phyloP scores from a whole-genome alignment of 805 yeast species.

The Spathaspora boniae region DNA sequence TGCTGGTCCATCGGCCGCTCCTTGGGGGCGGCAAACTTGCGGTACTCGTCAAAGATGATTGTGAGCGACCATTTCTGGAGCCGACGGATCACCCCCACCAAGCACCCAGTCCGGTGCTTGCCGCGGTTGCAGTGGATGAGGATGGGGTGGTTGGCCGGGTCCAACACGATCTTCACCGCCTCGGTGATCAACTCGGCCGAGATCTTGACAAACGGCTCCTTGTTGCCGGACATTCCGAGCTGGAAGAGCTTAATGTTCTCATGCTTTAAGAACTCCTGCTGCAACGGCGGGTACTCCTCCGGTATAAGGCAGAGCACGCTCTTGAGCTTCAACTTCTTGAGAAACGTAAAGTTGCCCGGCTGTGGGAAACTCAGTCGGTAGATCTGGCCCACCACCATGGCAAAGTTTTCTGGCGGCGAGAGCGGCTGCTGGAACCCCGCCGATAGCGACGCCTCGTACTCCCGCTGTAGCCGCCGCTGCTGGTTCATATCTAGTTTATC shows the following conservation, averaged over 20 bases:
- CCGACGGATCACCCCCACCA: slow-evolving; percentile 87
- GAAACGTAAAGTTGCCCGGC: slow-evolving; percentile 71
- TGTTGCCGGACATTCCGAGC: slow-evolving; percentile 92
- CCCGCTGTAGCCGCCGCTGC: slow-evolving; percentile 18
- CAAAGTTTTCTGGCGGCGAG: slow-evolving; percentile 87
- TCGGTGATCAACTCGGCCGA: slow-evolving; percentile 64
- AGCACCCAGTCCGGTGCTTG: slow-evolving; percentile 94
- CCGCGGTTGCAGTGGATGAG: slow-evolving; percentile 95
- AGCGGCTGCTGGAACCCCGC: slow-evolving; percentile 19
- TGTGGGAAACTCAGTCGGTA: slow-evolving; percentile 91
- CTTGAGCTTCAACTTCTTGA: slow-evolving; percentile 59
- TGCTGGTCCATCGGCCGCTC: slow-evolving; percentile 95
- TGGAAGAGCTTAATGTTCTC: slow-evolving; percentile 72
- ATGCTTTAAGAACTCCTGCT: slow-evolving; percentile 56
- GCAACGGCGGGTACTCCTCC: slow-evolving; percentile 84
- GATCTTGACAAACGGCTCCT: slow-evolving; percentile 86
- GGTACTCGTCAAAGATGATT: slow-evolving; percentile 92
- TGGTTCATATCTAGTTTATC: slow-evolving; percentile 33
- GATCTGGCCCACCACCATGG: slow-evolving; percentile 68
- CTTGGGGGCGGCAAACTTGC: slow-evolving; percentile 92
- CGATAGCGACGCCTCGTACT: slow-evolving; percentile 10
- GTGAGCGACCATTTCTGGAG: slow-evolving; percentile 90
- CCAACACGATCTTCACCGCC: slow-evolving; percentile 75
- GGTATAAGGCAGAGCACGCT: slow-evolving; percentile 83
- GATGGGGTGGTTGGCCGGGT: slow-evolving; percentile 88